Evolutionary conservation across 2,329 filamentous ascomycete species (phyloP).

Genomic region (Clarireedia hainanense): DNA sequence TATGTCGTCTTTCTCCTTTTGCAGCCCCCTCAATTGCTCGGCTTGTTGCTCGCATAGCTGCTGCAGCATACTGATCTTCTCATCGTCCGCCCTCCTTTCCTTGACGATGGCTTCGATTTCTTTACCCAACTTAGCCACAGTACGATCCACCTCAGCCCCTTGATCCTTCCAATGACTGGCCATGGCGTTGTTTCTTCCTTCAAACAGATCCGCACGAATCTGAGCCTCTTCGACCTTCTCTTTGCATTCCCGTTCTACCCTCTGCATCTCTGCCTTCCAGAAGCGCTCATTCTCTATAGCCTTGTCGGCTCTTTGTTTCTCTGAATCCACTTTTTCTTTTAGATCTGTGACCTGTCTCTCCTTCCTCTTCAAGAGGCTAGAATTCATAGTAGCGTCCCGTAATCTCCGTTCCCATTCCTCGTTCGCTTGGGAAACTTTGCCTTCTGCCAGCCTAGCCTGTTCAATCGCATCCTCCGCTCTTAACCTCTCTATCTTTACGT

Average conservation of each 20-base stretch:
- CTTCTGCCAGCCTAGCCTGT: conserved; percentile 57
- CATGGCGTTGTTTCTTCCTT: conserved; percentile 62
- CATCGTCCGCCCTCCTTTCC: conserved; percentile 51
- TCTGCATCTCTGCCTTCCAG: conserved; percentile 59
- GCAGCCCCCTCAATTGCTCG: conserved; percentile 54
- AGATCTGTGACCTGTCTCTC: conserved; percentile 68
- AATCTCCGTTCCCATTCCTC: conserved; percentile 63
- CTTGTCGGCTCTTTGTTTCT: conserved; percentile 52
- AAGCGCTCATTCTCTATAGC: conserved; percentile 52
- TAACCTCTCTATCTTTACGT: conserved; percentile 58
- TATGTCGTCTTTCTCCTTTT: conserved; percentile 55
- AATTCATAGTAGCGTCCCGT: conserved; percentile 63
- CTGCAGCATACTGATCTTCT: conserved; percentile 54
- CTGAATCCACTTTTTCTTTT: conserved; percentile 54
- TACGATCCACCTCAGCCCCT: conserved; percentile 51
- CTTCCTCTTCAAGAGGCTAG: conserved; percentile 61
- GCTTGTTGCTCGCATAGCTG: conserved; percentile 69
- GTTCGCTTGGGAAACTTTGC: conserved; percentile 61
- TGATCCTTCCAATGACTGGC: conserved; percentile 60
- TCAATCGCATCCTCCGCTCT: conserved; percentile 65
- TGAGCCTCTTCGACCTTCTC: conserved; percentile 59
- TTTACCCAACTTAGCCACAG: conserved; percentile 40
- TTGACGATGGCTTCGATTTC: conserved; percentile 49
- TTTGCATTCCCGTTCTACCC: conserved; percentile 49
- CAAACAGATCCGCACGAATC: conserved; percentile 56